phyloP scores from a whole-genome alignment of 2,329 filamentous ascomycete genomes.

The Coniochaeta pulveracea region DNA sequence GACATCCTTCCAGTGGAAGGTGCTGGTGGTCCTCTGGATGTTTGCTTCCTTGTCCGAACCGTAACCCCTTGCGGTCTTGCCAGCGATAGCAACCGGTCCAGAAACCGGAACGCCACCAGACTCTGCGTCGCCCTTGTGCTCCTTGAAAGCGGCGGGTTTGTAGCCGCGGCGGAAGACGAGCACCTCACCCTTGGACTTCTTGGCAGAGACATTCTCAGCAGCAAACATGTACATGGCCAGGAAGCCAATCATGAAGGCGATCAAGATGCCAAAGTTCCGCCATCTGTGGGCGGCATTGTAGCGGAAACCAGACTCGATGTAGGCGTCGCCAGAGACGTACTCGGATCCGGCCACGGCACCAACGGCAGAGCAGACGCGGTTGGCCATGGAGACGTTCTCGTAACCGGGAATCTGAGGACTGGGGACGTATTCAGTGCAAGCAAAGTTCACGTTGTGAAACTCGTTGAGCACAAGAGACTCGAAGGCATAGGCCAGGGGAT shows the following conservation, averaged over 20 bases:
- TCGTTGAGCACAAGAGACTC: constrained; percentile 77
- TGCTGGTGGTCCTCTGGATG: constrained; percentile 44
- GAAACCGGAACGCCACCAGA: constrained; percentile 35
- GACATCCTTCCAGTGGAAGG: constrained; percentile 80
- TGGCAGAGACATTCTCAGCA: constrained; percentile 53
- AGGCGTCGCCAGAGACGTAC: constrained; percentile 46
- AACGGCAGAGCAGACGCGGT: constrained; percentile 45
- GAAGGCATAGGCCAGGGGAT: constrained; percentile 71
- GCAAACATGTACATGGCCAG: constrained; percentile 49
- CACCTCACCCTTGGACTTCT: constrained; percentile 67
- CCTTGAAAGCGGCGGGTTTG: constrained; percentile 44
- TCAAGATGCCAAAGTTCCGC: constrained; percentile 61
- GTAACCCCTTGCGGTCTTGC: constrained; percentile 15
- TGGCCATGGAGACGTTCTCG: constrained; percentile 18
- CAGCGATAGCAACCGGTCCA: constrained; percentile 32
- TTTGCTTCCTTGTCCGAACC: constrained; percentile 25
- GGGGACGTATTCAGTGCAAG: constrained; percentile 35
- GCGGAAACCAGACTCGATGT: constrained; percentile 39
- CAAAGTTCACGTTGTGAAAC: constrained; percentile 55
- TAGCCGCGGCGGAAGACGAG: constrained; percentile 64
- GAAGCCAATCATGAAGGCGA: constrained; percentile 54
- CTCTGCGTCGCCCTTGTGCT: constrained; percentile 51
- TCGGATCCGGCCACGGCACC: constrained; percentile 43
- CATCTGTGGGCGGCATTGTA: constrained; percentile 52
- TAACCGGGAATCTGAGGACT: constrained; percentile 22